Conservation (phyloP, 306 rosid genomes). For the Quercus aquifolioides region DNA sequence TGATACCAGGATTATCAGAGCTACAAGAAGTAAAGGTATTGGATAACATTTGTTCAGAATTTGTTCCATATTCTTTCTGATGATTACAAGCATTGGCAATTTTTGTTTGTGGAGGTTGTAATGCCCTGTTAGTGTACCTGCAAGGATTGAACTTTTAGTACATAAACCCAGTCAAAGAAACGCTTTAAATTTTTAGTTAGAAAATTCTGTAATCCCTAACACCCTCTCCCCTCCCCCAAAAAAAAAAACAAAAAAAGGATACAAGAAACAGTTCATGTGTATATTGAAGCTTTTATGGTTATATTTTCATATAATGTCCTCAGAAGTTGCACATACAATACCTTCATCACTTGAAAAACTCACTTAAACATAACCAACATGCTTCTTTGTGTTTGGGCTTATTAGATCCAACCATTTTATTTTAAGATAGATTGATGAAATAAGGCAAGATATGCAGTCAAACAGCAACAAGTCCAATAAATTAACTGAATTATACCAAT, state of each 20-base stretch:
- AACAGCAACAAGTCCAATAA: slow-evolving; percentile 6
- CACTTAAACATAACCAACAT: not conserved
- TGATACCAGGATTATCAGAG: slow-evolving; percentile 38
- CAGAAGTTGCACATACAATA: not conserved
- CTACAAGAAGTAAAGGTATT: slow-evolving; percentile 30
- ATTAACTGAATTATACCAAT: not conserved
- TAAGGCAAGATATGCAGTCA: slow-evolving; percentile 5
- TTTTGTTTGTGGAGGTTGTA: slow-evolving; percentile 40
- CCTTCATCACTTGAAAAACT: not conserved
- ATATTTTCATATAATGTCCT: not conserved
- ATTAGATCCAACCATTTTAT: not conserved
- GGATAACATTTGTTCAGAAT: slow-evolving; percentile 38
- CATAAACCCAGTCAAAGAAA: slow-evolving; percentile 6
- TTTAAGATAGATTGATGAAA: not conserved
- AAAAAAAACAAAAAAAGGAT: not conserved
- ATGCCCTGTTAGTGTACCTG: slow-evolving; percentile 73
- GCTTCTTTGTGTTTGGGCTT: not conserved
- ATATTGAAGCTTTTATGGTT: not conserved
- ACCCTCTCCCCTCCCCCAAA: no score
- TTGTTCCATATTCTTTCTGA: slow-evolving; percentile 45
- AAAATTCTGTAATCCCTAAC: no score
- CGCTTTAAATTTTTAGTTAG: not conserved
- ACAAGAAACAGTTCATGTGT: not conserved
- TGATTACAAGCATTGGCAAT: slow-evolving; percentile 32
- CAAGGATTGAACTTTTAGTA: slow-evolving; percentile 23